Evolutionary conservation across 305 asterid species (phyloP).

Genomic region (Rubia balearica): DNA sequence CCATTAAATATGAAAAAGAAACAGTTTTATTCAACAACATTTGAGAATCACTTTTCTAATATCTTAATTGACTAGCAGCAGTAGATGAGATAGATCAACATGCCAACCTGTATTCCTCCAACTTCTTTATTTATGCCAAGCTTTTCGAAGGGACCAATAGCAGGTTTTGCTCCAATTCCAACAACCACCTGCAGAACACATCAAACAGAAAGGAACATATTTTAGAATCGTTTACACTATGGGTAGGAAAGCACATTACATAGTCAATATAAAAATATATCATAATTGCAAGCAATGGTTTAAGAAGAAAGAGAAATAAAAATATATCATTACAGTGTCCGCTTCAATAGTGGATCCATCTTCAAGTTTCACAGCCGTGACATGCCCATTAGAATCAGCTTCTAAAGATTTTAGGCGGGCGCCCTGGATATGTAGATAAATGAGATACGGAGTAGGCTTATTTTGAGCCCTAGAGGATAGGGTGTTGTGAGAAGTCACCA

Average conservation of each 20-base stretch:
- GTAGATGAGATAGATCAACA: constrained; percentile 12
- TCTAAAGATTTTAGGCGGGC: constrained; percentile 63
- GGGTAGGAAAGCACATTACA: background rate
- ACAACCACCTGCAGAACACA: constrained; percentile 43
- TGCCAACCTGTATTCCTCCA: constrained; percentile 80
- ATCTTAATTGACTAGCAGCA: background rate
- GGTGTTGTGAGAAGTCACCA: constrained; percentile 5
- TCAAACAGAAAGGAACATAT: constrained; percentile 8
- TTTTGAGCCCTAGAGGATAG: constrained; percentile 2
- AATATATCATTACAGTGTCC: constrained; percentile 43
- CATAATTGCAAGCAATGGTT: background rate
- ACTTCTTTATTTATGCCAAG: constrained; percentile 56
- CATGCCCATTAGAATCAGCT: constrained; percentile 75
- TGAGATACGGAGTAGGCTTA: constrained; percentile 11
- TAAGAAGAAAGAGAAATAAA: background rate
- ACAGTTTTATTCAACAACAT: background rate
- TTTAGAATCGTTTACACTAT: background rate
- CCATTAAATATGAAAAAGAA: background rate
- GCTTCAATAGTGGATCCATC: constrained; percentile 64
- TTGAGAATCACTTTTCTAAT: background rate
- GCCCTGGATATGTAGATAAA: constrained; percentile 46
- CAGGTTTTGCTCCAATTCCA: constrained; percentile 95
- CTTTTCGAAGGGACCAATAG: constrained; percentile 63
- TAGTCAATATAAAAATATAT: too few species aligned
- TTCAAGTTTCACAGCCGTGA: constrained; percentile 65